Evolutionary conservation across 2,329 filamentous ascomycete genomes (phyloP), one percentile per base, ranked within the genome.

Genomic region (Nemania sp.): DNA sequence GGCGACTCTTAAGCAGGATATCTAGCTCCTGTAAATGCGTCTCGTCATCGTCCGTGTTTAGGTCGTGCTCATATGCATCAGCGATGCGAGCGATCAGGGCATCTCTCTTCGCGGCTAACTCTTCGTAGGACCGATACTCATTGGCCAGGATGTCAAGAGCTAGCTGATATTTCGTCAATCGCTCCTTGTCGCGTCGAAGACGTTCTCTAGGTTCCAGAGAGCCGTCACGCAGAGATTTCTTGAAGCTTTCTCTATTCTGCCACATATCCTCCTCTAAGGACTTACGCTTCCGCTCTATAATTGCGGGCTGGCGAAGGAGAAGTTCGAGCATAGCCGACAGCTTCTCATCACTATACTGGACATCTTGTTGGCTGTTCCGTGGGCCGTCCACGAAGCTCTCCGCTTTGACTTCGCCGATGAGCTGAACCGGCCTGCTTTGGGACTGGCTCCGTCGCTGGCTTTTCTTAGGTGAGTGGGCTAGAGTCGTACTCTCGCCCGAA

Each of bases 31-130:
- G 82, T 9, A 86, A 72, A 42, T 75, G 77, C 35, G 71, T 68
- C 66, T 86, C 83, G 20, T 83, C 81, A 10, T 81, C 79, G 2
- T 81, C 78, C 1, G 80, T 85, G 49, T 85, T 79, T 13, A 80
- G 69, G 21, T 79, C 79, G 10, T 82, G 77, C 13, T 77, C 78
- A 62, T 85, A 87, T 0, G 80, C 80, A 58, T 81, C 74, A 2
- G 77, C 76, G 50, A 86, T 79, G 52, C 77, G 74, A 48, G 78
- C 71, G 0, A 81, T 75, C 20, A 86, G 70, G 5, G 74, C 69
- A 59, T 85, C 79, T 46, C 78, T 77, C 62, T 80, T 77, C 15
- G 72, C 71, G 42, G 73, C 73, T 12, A 85, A 71, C 2, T 73
- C 68, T 46, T 74, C 73, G 59, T 81, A 82, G 2, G 74, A 72